Conservation (phyloP, 306 rosid genomes). For the Ceratonia siliqua region DNA sequence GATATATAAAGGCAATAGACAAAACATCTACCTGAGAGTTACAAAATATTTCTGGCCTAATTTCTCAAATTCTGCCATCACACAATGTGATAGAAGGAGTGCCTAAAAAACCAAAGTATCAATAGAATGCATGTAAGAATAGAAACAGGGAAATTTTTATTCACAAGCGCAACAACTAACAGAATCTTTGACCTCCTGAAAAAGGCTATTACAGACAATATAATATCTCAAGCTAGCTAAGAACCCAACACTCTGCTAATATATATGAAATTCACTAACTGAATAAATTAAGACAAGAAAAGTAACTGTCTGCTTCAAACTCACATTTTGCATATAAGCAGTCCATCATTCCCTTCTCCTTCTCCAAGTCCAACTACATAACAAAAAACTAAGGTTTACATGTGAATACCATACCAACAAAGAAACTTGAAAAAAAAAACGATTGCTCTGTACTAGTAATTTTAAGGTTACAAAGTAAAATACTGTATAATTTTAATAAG, state of each 20-base stretch:
- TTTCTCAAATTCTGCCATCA: conserved; percentile 92
- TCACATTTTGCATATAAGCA: conserved; percentile 92
- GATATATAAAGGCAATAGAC: conserved; percentile 10
- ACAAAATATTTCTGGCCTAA: conserved; percentile 89
- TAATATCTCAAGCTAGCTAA: background rate
- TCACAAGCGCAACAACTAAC: background rate
- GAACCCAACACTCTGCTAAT: conserved; percentile 2
- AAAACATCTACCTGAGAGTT: conserved; percentile 66
- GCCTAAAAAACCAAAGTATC: conserved; percentile 50
- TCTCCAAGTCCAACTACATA: conserved; percentile 79
- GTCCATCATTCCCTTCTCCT: conserved; percentile 91
- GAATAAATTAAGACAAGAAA: background rate
- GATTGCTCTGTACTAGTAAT: background rate
- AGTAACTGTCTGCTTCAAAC: conserved; percentile 30
- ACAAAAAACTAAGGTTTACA: conserved; percentile 4
- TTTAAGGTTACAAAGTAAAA: background rate
- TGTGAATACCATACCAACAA: conserved; percentile 9
- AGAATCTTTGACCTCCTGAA: background rate
- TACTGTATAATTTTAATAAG: background rate
- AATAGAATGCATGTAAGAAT: background rate
- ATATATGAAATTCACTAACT: background rate
- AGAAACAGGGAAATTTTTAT: background rate
- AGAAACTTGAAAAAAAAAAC: conserved; percentile 3
- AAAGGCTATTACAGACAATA: background rate
- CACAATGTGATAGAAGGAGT: conserved; percentile 97